Evolutionary conservation across 495 filamentous ascomycete species (phyloP), one percentile per base, ranked within the genome.

Genomic region (Neurospora terricola): DNA sequence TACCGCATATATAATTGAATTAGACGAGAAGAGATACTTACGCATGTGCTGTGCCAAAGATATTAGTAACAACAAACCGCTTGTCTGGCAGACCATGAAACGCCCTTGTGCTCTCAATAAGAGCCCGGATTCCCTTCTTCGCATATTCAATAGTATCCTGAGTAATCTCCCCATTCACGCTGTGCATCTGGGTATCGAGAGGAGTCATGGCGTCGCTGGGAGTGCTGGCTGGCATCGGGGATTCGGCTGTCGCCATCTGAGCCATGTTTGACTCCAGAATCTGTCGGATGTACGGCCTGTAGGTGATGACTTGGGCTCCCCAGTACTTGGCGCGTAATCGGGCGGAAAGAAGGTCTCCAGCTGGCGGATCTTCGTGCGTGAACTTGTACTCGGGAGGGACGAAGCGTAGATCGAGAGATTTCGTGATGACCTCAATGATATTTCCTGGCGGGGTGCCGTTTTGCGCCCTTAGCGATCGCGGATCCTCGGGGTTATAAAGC

Each of bases 21-120:
- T 3, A 23, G 11, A 43, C 4, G 4, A 37, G 8, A 37, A 21
- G 21, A 30, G 54, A 34, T 34, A 88, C 94, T 89, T 94, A 98
- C 94, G 95, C 95, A 86, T 97, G 95, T 75, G 94, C 91, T 14
- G 95, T 98, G 30, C 95, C 94, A 80, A 96, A 96, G 34, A 97
- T 92, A 78, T 97, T 98, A 10, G 95, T 98, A 59, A 97, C 89
- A 39, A 97, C 90, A 36, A 91, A 90, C 6, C 95, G 88, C 70
- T 88, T 86, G 16, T 80, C 82, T 42, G 80, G 84, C 59, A 91
- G 81, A 0, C 90, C 89, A 82, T 97, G 92, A 77, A 98, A 97
- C 1, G 94, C 93, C 72, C 87, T 86, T 1, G 95, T 98, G 79
- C 94, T 97, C 75, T 88, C 81, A n/a, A 96, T 89, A 5, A 96